Evolutionary conservation across 2,329 filamentous ascomycete genomes (phyloP), one percentile per base, ranked within the genome.

Genomic region (Helicocarpus griseus): DNA sequence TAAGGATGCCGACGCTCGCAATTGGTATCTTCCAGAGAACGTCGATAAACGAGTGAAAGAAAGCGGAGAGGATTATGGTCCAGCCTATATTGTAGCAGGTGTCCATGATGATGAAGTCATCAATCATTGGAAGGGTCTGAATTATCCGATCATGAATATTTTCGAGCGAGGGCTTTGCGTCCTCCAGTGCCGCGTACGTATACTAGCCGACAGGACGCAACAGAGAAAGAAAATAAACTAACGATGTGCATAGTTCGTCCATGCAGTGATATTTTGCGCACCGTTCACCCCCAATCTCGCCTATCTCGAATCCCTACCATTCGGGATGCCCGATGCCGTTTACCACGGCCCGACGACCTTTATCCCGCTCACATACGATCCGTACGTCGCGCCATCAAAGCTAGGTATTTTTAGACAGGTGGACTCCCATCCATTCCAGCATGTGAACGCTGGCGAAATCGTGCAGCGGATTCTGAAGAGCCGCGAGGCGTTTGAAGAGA

Each of bases 81-180:
- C 89, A 0, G 85, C 83, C 5, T 97, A 88, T 65, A 79, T 98
- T n/a, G 81, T 97, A 40, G 90, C 89, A 2, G 93, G 93, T 46
- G 84, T 98, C 22, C 93, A 98, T 69, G 87, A 95, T 62, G 93
- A 98, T 67, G 82, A 86, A 57, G 89, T 95, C 54, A 95, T 98
- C 69, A 98, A 98, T 70, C 77, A 85, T 62, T 94, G 89, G 86
- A 97, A 97, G 72, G 91, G 93, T 33, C 79, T 96, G 61, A 98
- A 98, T 73, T 98, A 96, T 66, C 93, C 93, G 24, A 97, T 98
- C 72, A 98, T 98, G 93, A 98, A 97, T 74, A 90, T 95, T 52
- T 95, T 91, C 63, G 93, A 98, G 75, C 85, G 93, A 39, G 90
- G 90, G 1, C 81, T 98, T 21, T 98, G 93, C 66, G 91, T 97